Conservation (phyloP, 2,329 filamentous ascomycete genomes). For the Penicillium brevicompactum region DNA sequence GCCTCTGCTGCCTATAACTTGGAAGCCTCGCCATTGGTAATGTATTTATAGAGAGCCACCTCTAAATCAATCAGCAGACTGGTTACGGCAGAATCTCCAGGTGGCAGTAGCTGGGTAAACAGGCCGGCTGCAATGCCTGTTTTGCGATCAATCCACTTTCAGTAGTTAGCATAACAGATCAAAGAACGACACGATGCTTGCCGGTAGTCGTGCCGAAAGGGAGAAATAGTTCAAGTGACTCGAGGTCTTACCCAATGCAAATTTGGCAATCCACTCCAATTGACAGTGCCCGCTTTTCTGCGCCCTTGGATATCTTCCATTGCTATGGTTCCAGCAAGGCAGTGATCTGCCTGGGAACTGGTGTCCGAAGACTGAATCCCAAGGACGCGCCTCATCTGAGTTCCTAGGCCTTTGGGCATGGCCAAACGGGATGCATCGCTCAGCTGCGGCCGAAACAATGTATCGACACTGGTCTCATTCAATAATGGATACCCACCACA, state of each 20-base stretch:
- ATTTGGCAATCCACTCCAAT: conserved; percentile 28
- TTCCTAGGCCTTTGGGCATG: conserved; percentile 7
- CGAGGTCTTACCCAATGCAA: conserved; percentile 18
- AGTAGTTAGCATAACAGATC: neutral
- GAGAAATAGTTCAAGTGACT: too few species aligned
- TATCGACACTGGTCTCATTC: neutral
- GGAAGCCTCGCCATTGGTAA: neutral
- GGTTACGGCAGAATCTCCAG: conserved; percentile 19
- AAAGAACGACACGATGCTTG: neutral
- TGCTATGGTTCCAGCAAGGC: conserved; percentile 6
- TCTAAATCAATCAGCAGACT: conserved; percentile 7
- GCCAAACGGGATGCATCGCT: neutral
- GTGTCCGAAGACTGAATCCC: neutral
- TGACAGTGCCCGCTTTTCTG: conserved; percentile 12
- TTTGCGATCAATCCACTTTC: conserved; percentile 22
- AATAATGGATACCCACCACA: conserved; percentile 3
- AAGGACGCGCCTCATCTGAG: conserved; percentile 4
- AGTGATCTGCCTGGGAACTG: conserved; percentile 7
- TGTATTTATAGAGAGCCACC: neutral
- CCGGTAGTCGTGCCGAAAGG: neutral
- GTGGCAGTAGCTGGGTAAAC: conserved; percentile 24
- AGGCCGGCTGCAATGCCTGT: conserved; percentile 21
- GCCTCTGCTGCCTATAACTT: neutral
- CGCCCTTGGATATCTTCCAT: conserved; percentile 7
- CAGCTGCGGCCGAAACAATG: conserved; percentile 5